Percentiles rank a stretch among this genome's conserved stretches.
Conservation (phyloP, 179 eudicot genomes). For the Nepenthes alata region DNA sequence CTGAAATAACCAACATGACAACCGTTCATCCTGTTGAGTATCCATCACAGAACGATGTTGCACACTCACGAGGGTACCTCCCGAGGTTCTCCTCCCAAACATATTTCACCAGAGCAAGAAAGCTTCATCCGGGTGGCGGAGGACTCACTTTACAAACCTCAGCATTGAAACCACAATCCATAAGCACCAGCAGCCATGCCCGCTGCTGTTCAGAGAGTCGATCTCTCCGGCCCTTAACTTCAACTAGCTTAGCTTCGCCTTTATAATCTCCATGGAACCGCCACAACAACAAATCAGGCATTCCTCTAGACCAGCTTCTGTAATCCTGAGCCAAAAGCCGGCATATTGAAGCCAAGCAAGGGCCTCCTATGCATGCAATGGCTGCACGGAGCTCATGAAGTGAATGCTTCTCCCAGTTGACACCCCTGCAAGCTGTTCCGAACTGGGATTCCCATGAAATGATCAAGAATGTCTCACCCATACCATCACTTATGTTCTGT, state of each 20-base stretch:
- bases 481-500: slow-evolving; percentile 54
- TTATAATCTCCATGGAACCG: slow-evolving; percentile 58
- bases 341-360: slow-evolving; percentile 58
- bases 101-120: background rate
- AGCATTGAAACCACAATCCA: slow-evolving; percentile 67
- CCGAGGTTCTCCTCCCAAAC: too few species aligned
- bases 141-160: slow-evolving; percentile 74
- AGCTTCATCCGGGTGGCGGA: background rate
- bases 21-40: too few species aligned
- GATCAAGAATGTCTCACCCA: slow-evolving; percentile 71
- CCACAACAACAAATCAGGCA: slow-evolving; percentile 93
- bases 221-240: slow-evolving; percentile 92
- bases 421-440: slow-evolving; percentile 79
- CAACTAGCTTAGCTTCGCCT: slow-evolving; percentile 96
- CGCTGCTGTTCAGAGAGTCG: slow-evolving; percentile 94
- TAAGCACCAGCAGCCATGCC: slow-evolving; percentile 79
- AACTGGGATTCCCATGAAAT: slow-evolving; percentile 61
- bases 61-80: too few species aligned
- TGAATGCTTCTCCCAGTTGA: slow-evolving; percentile 72
- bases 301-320: slow-evolving; percentile 91
- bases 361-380: slow-evolving; percentile 77
- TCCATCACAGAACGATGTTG: too few species aligned
- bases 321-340: slow-evolving; percentile 84
- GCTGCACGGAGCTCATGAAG: slow-evolving; percentile 73
- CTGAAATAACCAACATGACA: too few species aligned